Evolutionary conservation across 2,329 filamentous ascomycete genomes (phyloP), one percentile per base, ranked within the genome.

Genomic region (Colletotrichum magnum): DNA sequence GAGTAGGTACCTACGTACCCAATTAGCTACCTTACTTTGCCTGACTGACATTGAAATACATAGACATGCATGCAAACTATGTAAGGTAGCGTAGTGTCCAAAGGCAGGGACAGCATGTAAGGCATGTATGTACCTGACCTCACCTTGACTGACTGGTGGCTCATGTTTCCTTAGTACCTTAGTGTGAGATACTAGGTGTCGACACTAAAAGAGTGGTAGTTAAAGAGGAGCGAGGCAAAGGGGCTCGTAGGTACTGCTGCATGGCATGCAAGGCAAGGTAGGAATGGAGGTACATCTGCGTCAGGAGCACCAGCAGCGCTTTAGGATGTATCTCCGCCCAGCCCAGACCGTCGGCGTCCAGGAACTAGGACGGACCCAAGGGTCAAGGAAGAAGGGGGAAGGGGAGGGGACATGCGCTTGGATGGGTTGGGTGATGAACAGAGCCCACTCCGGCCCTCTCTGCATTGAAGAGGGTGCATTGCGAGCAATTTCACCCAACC

Each of bases 341-440:
- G 43, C 21, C 15, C 36, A 51, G 50, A 24, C 58, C 45, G 36
- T 24, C 21, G 21, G 21, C 21, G 21, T 24, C 58, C 36, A 68
- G 56, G 66, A 66, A 66, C 62, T 60, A 58, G 51, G 61, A 51
- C 62, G 51, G 61, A 51, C 62, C 32, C 50, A 60, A 59, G 32
- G 24, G 26, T 48, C 39, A 58, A 60, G 16, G 16, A 47, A 47
- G 45, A 47, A 18, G 45, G 45, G 45, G 45, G 45, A 47, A n/a
- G 45, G 18, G 21, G 56, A 56, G 56, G 36, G 51, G 16, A 52
- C 36, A 58, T 68, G 68, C 58, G 68, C 68, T 64, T 70, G 68
- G 68, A 64, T 70, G 67, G 67, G 67, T 68, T 62, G 68, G 68
- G 64, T 64, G 65, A 65, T 39, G 36, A 32, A 58, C 47, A 26